phyloP scores from a whole-genome alignment of 345 rosid species.

The Combretum micranthum region DNA sequence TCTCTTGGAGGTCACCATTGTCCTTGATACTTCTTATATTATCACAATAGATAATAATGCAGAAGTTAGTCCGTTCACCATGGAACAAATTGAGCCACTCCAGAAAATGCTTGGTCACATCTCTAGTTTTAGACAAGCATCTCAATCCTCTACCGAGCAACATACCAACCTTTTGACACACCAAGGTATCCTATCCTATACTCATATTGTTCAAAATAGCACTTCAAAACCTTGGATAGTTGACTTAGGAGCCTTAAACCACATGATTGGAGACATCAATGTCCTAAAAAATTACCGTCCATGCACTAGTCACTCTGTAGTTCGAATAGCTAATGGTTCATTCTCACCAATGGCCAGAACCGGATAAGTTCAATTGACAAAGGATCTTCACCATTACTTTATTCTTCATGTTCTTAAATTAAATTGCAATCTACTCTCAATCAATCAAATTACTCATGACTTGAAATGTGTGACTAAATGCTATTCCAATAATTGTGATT shows the following conservation, averaged over 20 bases:
- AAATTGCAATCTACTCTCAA: neutral
- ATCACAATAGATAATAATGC: no score
- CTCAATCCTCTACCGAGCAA: no score
- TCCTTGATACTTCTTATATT: no score
- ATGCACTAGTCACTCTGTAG: neutral
- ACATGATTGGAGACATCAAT: neutral
- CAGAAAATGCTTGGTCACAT: no score
- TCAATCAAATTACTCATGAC: slow-evolving; percentile 1
- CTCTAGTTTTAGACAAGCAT: no score
- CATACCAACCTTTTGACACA: neutral
- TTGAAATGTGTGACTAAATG: slow-evolving; percentile 5
- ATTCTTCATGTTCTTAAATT: neutral
- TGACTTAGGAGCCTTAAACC: neutral
- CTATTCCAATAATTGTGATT: neutral
- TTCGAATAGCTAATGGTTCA: neutral
- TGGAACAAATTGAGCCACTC: no score
- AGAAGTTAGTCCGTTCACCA: no score
- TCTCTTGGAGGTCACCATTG: no score
- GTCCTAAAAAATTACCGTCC: neutral
- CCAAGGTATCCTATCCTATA: neutral
- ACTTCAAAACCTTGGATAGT: neutral
- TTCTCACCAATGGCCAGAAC: neutral
- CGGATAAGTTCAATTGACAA: neutral
- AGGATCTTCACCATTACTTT: neutral
- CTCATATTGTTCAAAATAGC: neutral